These are phyloP conservation scores for Daldinia vernicosa DNA, from an alignment of 495 filamentous ascomycete genomes.

Conservation along the genomic window DNA sequence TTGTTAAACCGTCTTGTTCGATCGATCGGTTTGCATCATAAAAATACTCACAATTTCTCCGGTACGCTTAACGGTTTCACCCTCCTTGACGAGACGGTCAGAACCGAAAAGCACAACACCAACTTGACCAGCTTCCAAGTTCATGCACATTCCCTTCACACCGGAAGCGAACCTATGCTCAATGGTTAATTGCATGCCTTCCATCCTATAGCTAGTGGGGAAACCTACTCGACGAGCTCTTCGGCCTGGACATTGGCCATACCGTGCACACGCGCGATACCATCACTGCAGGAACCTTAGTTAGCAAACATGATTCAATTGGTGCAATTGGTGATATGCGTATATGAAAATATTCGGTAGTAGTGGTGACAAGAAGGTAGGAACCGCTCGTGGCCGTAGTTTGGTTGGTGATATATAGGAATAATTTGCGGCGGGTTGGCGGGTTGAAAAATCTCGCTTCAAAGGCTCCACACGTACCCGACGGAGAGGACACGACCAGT, in stretches of 20 bases:
- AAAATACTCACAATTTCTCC: constrained; percentile 86
- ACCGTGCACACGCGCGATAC: constrained; percentile 99
- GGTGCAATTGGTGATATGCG: constrained; percentile 18
- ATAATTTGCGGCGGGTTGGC: constrained; percentile 15
- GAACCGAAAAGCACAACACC: constrained; percentile 99
- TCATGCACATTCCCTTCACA: constrained; percentile 99
- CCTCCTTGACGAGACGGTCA: constrained; percentile 99
- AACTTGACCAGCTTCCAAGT: constrained; percentile 99
- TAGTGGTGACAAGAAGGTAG: constrained; percentile 6
- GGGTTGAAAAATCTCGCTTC: constrained; percentile 45
- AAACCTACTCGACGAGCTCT: constrained; percentile 97
- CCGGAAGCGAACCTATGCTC: constrained; percentile 94
- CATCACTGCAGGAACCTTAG: constrained; percentile 74
- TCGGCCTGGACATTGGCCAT: constrained; percentile 99
- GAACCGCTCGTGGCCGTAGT: background rate
- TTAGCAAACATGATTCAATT: constrained; percentile 51
- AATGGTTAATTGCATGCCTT: constrained; percentile 42
- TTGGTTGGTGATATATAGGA: constrained; percentile 8
- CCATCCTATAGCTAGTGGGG: constrained; percentile 21
- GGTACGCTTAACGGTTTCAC: constrained; percentile 99
- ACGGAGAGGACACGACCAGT: constrained; percentile 98
- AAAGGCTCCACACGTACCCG: constrained; percentile 81
- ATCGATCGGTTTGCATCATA: background rate
- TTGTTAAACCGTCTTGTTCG: constrained; percentile 17
- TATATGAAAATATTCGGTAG: background rate